Conservation (phyloP, 2,329 filamentous ascomycete species). For the Pseudogymnoascus sp. region DNA sequence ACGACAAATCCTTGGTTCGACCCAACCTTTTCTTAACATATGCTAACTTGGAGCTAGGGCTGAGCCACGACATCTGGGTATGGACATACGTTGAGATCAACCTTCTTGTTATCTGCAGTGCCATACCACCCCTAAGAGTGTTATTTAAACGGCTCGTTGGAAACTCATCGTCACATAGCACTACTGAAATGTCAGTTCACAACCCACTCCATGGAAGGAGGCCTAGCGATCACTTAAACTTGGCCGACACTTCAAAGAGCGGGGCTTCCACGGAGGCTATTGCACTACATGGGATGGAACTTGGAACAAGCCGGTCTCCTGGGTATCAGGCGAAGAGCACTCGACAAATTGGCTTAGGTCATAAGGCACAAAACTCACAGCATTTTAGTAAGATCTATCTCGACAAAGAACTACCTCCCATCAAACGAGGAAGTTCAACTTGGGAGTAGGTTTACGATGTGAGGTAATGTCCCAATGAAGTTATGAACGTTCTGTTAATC, state of each 20-base stretch:
- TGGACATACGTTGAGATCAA: constrained; percentile 7
- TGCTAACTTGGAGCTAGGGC: background rate
- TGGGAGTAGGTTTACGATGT: background rate
- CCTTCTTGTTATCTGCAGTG: constrained; percentile 3
- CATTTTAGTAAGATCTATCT: constrained; percentile 3
- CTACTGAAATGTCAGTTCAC: background rate
- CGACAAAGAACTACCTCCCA: background rate
- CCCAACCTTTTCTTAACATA: background rate
- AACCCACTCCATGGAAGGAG: background rate
- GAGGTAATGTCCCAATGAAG: background rate
- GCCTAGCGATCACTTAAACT: background rate
- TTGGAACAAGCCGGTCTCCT: background rate
- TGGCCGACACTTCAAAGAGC: background rate
- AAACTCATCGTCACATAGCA: background rate
- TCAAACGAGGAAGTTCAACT: background rate
- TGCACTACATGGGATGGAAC: background rate
- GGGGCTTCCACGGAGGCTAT: background rate
- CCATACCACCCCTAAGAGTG: background rate
- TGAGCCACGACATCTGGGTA: background rate
- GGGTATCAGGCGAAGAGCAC: background rate
- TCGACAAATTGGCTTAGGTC: background rate
- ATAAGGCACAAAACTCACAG: background rate
- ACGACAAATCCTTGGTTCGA: background rate
- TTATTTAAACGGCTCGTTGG: background rate
- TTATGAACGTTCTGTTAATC: background rate